A percentile compares a stretch with the other conserved stretches of the same genome.
Conservation (phyloP, 2,329 filamentous ascomycete genomes). For the Fusarium domesticum region DNA sequence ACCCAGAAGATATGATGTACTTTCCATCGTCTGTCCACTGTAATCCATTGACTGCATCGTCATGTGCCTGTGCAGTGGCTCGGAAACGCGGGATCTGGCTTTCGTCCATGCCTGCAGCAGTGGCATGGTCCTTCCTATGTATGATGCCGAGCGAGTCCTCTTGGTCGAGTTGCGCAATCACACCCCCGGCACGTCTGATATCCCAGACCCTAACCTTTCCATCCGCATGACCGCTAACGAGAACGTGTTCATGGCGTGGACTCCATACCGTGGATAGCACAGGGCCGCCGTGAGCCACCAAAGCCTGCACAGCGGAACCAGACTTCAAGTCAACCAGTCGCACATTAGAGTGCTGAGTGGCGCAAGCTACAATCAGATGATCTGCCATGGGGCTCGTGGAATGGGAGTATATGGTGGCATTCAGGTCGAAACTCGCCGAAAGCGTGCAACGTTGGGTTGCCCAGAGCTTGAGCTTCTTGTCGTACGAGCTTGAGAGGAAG, state of each 20-base stretch:
- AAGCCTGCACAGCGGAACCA: constrained; percentile 66
- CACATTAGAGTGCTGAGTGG: constrained; percentile 80
- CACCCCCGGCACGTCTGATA: constrained; percentile 72
- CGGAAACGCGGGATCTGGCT: constrained; percentile 39
- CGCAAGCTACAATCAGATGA: constrained; percentile 80
- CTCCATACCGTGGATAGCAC: constrained; percentile 76
- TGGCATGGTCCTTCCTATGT: constrained; percentile 36
- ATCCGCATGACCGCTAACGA: constrained; percentile 82
- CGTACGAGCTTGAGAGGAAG: constrained; percentile 75
- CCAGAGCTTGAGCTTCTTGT: constrained; percentile 74
- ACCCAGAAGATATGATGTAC: constrained; percentile 74
- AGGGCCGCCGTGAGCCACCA: constrained; percentile 66
- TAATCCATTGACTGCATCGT: constrained; percentile 78
- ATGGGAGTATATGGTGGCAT: constrained; percentile 71
- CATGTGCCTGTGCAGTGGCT: constrained; percentile 64
- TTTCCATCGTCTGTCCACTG: constrained; percentile 78
- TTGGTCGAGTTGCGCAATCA: constrained; percentile 75
- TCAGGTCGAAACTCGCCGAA: constrained; percentile 66
- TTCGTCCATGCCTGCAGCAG: constrained; percentile 32
- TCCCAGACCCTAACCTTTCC: constrained; percentile 86
- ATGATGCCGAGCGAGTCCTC: constrained; percentile 74
- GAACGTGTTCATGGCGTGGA: constrained; percentile 71
- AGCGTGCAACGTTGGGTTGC: constrained; percentile 59
- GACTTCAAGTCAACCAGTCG: constrained; percentile 84
- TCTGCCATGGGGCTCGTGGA: constrained; percentile 70